Conservation (phyloP, 371 early-diverging fungal genomes). For the Gilbertella persicaria region DNA sequence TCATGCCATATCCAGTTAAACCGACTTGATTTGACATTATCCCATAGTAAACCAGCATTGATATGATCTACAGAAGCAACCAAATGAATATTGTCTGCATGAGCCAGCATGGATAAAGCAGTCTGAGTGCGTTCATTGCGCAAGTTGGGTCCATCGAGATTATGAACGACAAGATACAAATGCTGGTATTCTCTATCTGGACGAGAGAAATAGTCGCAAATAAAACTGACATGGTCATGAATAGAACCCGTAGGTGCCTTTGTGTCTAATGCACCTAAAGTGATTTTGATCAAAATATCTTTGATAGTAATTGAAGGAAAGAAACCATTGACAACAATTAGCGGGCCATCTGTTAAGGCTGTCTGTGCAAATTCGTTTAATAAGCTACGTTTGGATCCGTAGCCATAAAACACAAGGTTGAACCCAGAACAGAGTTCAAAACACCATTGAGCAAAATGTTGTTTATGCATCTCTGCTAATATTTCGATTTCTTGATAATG, state of each 20-base stretch:
- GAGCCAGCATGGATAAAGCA: conserved; percentile 68
- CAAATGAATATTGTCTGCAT: conserved; percentile 69
- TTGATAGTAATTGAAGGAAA: conserved; percentile 77
- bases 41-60: conserved; percentile 88
- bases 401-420: conserved; percentile 87
- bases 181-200: conserved; percentile 48
- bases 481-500: conserved; percentile 60
- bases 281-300: conserved; percentile 67
- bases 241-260: conserved; percentile 46
- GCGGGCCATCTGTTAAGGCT: conserved; percentile 59
- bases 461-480: conserved; percentile 57
- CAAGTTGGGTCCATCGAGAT: conserved; percentile 86
- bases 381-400: conserved; percentile 84
- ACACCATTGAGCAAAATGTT: conserved; percentile 80
- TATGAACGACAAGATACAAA: conserved; percentile 84
- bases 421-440: conserved; percentile 78
- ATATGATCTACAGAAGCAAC: conserved; percentile 91
- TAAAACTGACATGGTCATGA: conserved; percentile 65
- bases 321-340: conserved; percentile 84
- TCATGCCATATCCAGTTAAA: conserved; percentile 93
- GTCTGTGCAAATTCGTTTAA: conserved; percentile 70
- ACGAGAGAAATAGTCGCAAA: conserved; percentile 63
- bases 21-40: conserved; percentile 62
- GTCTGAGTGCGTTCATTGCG: conserved; percentile 72
- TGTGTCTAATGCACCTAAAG: conserved; percentile 41